Evolutionary conservation across 371 early-diverging fungal genomes (phyloP), one percentile per base, ranked within the genome.

Genomic region (Cokeromyces recurvatus): DNA sequence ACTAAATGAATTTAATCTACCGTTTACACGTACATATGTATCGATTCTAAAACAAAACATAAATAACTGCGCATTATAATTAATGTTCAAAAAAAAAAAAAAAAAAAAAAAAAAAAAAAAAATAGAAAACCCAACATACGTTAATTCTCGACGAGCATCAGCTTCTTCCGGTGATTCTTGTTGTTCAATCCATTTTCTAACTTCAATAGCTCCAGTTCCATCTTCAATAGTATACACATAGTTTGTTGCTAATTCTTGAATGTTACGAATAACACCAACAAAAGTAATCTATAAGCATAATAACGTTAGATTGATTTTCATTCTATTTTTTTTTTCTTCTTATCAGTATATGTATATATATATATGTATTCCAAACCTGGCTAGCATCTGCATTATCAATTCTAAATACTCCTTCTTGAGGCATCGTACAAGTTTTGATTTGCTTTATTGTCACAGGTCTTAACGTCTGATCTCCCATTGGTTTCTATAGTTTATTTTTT

Each of bases 381-480:
- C 74, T 72, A 27, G 89, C 48, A 41, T 87, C 87, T 10, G 68
- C 62, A 39, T 70, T 74, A 60, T 91, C 90, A 10, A 92, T 60
- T 24, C 46, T 59, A 22, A 82, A 71, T 0, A 67, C 71, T 19
- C 57, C 53, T 44, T 90, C 91, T 25, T 73, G 62, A 15, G 56
- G 51, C 15, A 62, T 51, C 2, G 53, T 51, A 3, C 80, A 71
- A 17, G 53, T 62, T 2, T 53, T 37, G n/a, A 91, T 66, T 55
- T 87, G 88, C 53, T 83, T 83, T 43, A 90, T 66, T 15, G 90
- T 87, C 27, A 91, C 78, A 4, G 91, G 85, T 39, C 88, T 74
- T 12, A 90, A 57, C 0, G 76, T 67, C 38, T 75, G 65, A 32
- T 71, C 72, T 17, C 62, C 57, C 50, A 61, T 51, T 2, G 65